phyloP scores from a whole-genome alignment of 2,329 filamentous ascomycete genomes.

The Colletotrichum siamense region DNA sequence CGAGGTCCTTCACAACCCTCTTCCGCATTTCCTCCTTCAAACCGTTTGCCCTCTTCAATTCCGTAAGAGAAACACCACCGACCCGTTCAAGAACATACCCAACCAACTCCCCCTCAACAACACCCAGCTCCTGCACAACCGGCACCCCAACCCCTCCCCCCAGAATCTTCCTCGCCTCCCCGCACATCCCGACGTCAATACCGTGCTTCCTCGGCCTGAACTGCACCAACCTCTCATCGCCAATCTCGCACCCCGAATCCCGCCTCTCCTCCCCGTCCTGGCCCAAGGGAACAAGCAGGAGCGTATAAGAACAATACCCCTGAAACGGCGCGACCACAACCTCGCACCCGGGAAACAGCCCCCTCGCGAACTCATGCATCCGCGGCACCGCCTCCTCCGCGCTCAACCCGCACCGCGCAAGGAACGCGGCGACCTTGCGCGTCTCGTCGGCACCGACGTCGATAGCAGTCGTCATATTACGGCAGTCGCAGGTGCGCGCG shows the following conservation, averaged over 20 bases:
- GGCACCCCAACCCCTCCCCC: slow-evolving; percentile 42
- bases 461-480: neutral
- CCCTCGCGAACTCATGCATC: slow-evolving; percentile 33
- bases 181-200: slow-evolving; percentile 43
- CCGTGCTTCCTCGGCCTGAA: slow-evolving; percentile 50
- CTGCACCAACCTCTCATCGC: slow-evolving; percentile 42
- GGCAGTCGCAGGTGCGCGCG: neutral
- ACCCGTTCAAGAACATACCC: slow-evolving; percentile 49
- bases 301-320: slow-evolving; percentile 59
- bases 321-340: slow-evolving; percentile 43
- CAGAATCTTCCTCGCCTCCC: slow-evolving; percentile 43
- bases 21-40: slow-evolving; percentile 19
- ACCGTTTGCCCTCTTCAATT: slow-evolving; percentile 27
- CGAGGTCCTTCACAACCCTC: slow-evolving; percentile 45
- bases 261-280: slow-evolving; percentile 10
- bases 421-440: slow-evolving; percentile 1
- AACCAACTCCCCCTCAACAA: slow-evolving; percentile 34
- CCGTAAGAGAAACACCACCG: slow-evolving; percentile 43
- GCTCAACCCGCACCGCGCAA: neutral
- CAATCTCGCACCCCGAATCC: neutral
- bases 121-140: slow-evolving; percentile 37
- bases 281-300: slow-evolving; percentile 37
- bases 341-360: slow-evolving; percentile 33
- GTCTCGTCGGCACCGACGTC: neutral
- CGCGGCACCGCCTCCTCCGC: slow-evolving; percentile 23